phyloP scores from a whole-genome alignment of 2,329 filamentous ascomycete genomes.

The Chrysosphaeria jannelii region DNA sequence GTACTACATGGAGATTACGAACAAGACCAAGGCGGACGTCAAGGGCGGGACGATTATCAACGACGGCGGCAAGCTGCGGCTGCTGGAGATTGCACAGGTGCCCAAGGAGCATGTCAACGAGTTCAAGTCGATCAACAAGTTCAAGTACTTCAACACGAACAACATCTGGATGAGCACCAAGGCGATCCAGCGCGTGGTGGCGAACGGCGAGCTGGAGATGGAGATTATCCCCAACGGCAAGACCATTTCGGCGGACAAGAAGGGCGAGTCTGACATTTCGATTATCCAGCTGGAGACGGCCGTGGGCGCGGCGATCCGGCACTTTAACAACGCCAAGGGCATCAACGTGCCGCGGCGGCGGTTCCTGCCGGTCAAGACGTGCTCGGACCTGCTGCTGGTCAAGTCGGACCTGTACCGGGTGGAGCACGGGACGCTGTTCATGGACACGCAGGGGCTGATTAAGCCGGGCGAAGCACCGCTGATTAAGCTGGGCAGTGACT shows the following conservation, averaged over 20 bases:
- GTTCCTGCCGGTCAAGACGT: conserved; percentile 99
- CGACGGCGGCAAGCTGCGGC: conserved; percentile 86
- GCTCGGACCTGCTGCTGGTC: conserved; percentile 97
- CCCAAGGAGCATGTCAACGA: conserved; percentile 99
- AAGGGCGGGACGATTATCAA: conserved; percentile 99
- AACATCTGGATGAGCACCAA: conserved; percentile 99
- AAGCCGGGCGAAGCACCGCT: conserved; percentile 89
- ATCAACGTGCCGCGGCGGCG: conserved; percentile 93
- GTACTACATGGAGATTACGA: conserved; percentile 99
- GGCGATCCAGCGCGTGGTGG: conserved; percentile 93
- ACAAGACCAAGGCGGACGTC: conserved; percentile 99
- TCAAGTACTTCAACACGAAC: conserved; percentile 99
- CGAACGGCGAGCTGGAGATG: conserved; percentile 95
- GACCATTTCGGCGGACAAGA: conserved; percentile 95
- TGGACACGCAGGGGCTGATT: conserved; percentile 85
- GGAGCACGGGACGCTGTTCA: conserved; percentile 92
- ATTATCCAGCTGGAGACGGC: conserved; percentile 97
- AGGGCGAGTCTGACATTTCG: conserved; percentile 92
- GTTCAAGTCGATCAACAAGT: conserved; percentile 99
- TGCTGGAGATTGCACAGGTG: conserved; percentile 95
- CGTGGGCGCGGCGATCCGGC: conserved; percentile 90
- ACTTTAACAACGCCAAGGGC: conserved; percentile 95
- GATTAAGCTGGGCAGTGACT: conserved; percentile 96
- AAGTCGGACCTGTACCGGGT: conserved; percentile 98
- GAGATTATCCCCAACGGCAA: conserved; percentile 99